Conservation (phyloP, 1,284 basidiomycete species). For the Amylostereum areolatum region DNA sequence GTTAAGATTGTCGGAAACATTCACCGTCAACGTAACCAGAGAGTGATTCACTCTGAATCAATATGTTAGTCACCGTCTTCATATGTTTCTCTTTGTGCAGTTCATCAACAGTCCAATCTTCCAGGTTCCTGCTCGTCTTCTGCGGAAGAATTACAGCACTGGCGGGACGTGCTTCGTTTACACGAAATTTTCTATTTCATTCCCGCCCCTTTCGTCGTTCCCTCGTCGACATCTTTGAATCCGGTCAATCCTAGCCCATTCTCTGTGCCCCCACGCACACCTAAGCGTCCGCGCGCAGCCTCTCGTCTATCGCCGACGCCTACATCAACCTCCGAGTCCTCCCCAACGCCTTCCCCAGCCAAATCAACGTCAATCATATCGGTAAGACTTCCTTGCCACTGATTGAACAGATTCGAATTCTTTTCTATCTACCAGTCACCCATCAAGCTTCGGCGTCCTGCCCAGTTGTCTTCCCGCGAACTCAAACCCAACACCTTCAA, state of each 20-base stretch:
- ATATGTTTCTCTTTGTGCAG: too few relatives aligned
- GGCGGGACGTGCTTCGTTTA: too few relatives aligned
- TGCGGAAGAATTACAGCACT: too few relatives aligned
- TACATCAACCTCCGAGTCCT: slow-evolving; percentile 5
- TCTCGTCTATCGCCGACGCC: background rate
- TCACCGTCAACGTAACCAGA: background rate
- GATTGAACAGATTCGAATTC: background rate
- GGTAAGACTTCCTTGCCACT: slow-evolving; percentile 9
- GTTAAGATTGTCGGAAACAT: background rate
- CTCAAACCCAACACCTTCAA: slow-evolving; percentile 64
- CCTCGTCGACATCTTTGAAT: too few relatives aligned
- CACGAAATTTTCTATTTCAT: too few relatives aligned
- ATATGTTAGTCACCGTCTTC: background rate
- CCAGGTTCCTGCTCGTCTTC: too few relatives aligned
- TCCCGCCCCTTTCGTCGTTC: too few relatives aligned
- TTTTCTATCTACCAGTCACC: slow-evolving; percentile 27
- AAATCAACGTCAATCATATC: slow-evolving; percentile 8
- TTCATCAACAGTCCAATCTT: too few relatives aligned
- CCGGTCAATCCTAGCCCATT: background rate
- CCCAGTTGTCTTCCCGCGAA: slow-evolving; percentile 54
- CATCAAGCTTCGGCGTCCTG: slow-evolving; percentile 59
- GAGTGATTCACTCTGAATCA: background rate
- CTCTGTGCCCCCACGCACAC: background rate
- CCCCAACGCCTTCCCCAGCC: slow-evolving; percentile 7
- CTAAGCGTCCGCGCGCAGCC: background rate